Conservation (phyloP, 208 protist genomes). For the Trypanosoma melophagium region DNA sequence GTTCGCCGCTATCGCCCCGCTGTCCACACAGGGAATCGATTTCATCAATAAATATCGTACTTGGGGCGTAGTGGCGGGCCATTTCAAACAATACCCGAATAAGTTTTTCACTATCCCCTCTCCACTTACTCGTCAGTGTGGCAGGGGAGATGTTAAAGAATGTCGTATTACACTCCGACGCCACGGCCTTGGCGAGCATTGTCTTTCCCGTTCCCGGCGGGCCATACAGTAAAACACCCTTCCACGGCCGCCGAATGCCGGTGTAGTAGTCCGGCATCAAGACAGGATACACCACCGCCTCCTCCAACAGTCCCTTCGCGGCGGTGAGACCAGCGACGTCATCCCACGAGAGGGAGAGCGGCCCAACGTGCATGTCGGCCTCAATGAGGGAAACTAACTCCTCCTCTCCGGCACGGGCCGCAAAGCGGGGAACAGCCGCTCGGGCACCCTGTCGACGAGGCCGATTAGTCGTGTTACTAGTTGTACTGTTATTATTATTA, state of each 20-base stretch:
- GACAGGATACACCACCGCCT: conserved; percentile 92
- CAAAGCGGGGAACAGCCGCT: conserved; percentile 44
- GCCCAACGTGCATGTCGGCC: conserved; percentile 77
- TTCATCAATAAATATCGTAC: conserved; percentile 96
- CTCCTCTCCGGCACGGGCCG: conserved; percentile 69
- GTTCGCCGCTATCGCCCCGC: conserved; percentile 78
- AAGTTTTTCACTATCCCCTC: conserved; percentile 94
- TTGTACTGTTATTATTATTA: no score
- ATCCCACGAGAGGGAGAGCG: conserved; percentile 72
- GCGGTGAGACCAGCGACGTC: conserved; percentile 90
- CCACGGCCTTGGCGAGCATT: conserved; percentile 93
- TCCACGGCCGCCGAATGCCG: conserved; percentile 90
- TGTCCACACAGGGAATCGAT: conserved; percentile 93
- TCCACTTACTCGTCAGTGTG: conserved; percentile 92
- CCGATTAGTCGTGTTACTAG: neutral
- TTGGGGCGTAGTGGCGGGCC: conserved; percentile 87
- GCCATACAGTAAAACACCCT: conserved; percentile 91
- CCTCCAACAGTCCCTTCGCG: conserved; percentile 90
- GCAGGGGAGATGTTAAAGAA: conserved; percentile 95
- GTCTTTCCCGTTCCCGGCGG: conserved; percentile 94
- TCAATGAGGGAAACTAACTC: conserved; percentile 83
- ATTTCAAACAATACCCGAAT: conserved; percentile 93
- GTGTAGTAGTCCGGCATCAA: conserved; percentile 92
- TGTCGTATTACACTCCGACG: conserved; percentile 87
- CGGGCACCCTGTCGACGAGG: conserved; percentile 16